phyloP scores from a whole-genome alignment of 2,329 filamentous ascomycete species.

The Diplodia scrobiculata region DNA sequence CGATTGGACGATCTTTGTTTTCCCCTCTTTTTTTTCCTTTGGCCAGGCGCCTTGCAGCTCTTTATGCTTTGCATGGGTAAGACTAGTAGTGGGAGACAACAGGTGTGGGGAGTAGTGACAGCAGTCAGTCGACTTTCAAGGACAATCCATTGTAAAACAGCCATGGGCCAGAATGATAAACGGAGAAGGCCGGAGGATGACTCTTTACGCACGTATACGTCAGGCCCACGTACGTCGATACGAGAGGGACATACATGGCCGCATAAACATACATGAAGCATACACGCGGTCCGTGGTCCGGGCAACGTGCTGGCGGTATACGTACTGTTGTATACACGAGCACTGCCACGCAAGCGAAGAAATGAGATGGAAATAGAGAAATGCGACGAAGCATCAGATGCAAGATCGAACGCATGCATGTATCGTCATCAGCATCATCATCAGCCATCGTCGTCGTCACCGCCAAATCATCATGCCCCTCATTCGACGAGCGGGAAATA shows the following conservation, averaged over 20 bases:
- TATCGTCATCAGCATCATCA: not conserved
- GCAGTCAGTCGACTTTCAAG: no score
- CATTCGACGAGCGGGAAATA: not conserved
- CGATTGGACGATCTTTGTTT: no score
- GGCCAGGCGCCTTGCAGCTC: no score
- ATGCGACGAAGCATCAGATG: not conserved
- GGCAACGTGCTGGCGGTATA: not conserved
- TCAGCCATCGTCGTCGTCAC: not conserved
- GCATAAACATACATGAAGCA: not conserved
- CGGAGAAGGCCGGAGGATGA: not conserved
- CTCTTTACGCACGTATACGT: not conserved
- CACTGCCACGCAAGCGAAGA: not conserved
- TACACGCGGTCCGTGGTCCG: no score
- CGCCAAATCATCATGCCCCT: not conserved
- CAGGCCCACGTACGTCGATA: not conserved
- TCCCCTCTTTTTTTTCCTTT: no score
- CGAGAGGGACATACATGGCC: not conserved
- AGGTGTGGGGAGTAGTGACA: no score
- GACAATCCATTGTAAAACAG: not conserved
- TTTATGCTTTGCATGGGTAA: no score
- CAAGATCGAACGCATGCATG: not conserved
- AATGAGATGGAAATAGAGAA: not conserved
- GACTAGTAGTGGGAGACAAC: no score
- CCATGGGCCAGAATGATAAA: not conserved
- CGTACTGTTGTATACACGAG: not conserved